phyloP scores from a whole-genome alignment of 2,329 filamentous ascomycete genomes.

The Geosmithia flava region DNA sequence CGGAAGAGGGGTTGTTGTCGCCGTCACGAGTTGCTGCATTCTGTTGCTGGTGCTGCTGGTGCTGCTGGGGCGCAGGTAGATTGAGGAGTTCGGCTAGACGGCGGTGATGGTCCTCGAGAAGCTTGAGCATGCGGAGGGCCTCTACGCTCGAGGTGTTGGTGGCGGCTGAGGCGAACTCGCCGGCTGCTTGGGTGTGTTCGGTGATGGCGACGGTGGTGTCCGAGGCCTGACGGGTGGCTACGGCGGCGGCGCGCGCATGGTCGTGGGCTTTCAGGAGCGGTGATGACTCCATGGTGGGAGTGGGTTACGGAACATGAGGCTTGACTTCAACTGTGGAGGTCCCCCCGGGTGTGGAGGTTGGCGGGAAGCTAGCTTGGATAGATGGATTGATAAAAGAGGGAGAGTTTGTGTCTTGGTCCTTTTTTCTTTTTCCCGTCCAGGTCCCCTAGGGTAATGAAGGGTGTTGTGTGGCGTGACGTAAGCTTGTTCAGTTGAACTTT shows the following conservation, averaged over 20 bases:
- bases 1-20: not conserved
- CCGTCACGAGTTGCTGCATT: not conserved
- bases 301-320: not conserved
- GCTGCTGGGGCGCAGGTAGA: constrained; percentile 40
- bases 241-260: constrained; percentile 77
- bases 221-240: constrained; percentile 50
- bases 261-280: constrained; percentile 59
- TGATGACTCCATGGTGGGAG: constrained; percentile 21
- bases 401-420: too few relatives aligned
- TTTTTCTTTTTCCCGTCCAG: too few relatives aligned
- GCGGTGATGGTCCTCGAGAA: constrained; percentile 81
- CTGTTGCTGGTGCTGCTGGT: constrained; percentile 8
- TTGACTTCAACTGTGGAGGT: not conserved
- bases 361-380: too few relatives aligned
- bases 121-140: constrained; percentile 69
- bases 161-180: constrained; percentile 78
- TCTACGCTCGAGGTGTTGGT: constrained; percentile 54
- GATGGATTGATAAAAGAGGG: too few relatives aligned
- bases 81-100: constrained; percentile 73
- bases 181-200: constrained; percentile 79
- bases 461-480: too few relatives aligned
- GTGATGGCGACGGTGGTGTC: constrained; percentile 73
- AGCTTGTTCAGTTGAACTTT: too few relatives aligned
- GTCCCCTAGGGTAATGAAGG: too few relatives aligned
- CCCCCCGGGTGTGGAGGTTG: too few relatives aligned